These are phyloP conservation scores for Ramularia endophylla DNA, from an alignment of 2,329 filamentous ascomycete genomes.

Conservation along the genomic window DNA sequence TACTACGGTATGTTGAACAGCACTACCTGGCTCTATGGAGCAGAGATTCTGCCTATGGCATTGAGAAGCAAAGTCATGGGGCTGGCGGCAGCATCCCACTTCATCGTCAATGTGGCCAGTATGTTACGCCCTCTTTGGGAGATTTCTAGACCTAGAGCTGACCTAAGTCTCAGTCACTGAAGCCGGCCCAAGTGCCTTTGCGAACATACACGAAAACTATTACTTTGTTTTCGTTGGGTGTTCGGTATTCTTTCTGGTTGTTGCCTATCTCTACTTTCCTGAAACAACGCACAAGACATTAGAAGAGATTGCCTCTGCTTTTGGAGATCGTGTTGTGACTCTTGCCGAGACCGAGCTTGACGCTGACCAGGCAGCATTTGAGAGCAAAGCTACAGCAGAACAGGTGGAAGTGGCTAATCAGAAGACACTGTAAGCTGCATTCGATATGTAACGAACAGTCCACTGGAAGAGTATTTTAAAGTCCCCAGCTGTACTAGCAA, in stretches of 20 bases:
- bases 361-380: slow-evolving; percentile 16
- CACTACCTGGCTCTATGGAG: slow-evolving; percentile 40
- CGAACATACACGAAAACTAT: slow-evolving; percentile 54
- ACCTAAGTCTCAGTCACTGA: slow-evolving; percentile 20
- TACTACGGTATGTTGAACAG: slow-evolving; percentile 35
- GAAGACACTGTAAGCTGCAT: too few species aligned
- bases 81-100: slow-evolving; percentile 47
- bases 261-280: slow-evolving; percentile 53
- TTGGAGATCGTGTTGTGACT: slow-evolving; percentile 29
- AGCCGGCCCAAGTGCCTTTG: slow-evolving; percentile 49
- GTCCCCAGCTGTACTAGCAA: too few species aligned
- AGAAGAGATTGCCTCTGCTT: slow-evolving; percentile 29
- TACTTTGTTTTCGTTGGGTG: slow-evolving; percentile 56
- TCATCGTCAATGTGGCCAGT: slow-evolving; percentile 33
- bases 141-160: background rate
- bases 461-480: too few species aligned
- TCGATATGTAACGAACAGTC: too few species aligned
- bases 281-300: slow-evolving; percentile 28
- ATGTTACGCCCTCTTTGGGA: slow-evolving; percentile 1
- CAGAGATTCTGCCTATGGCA: slow-evolving; percentile 50
- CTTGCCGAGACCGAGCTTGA: slow-evolving; percentile 23
- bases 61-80: slow-evolving; percentile 53
- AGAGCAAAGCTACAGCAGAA: slow-evolving; percentile 15
- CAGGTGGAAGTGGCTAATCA: slow-evolving; percentile 1
- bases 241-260: slow-evolving; percentile 45